A percentile compares a stretch with the other conserved stretches of the same genome.
Evolutionary conservation across 306 rosid genomes (phyloP).

Genomic region (Sesbania bispinosa): DNA sequence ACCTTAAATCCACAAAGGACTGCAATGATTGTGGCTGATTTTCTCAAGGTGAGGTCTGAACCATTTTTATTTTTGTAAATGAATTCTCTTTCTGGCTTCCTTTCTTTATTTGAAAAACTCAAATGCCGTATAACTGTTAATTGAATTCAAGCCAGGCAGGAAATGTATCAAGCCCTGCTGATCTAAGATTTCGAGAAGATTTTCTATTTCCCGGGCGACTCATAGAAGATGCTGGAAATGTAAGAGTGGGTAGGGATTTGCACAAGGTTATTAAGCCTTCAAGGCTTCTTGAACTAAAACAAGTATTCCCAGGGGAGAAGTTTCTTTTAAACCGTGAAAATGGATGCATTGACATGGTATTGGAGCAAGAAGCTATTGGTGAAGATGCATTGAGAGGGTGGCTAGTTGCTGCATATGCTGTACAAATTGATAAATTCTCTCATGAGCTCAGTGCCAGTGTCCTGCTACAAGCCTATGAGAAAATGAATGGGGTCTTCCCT

Average conservation of each 20-base stretch:
- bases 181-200: slow-evolving; percentile 77
- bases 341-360: slow-evolving; percentile 65
- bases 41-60: slow-evolving; percentile 50
- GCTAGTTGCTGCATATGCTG: slow-evolving; percentile 78
- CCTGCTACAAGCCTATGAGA: slow-evolving; percentile 59
- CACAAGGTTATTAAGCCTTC: slow-evolving; percentile 68
- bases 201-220: slow-evolving; percentile 66
- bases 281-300: slow-evolving; percentile 48
- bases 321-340: slow-evolving; percentile 49
- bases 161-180: slow-evolving; percentile 70
- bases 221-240: slow-evolving; percentile 77
- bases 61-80: background rate
- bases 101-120: background rate
- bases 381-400: slow-evolving; percentile 91
- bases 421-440: slow-evolving; percentile 38
- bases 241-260: slow-evolving; percentile 68
- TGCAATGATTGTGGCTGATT: slow-evolving; percentile 82
- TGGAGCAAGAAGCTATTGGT: slow-evolving; percentile 67
- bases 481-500: slow-evolving; percentile 56
- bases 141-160: slow-evolving; percentile 45
- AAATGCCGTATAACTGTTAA: slow-evolving; percentile 14
- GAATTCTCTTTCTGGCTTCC: background rate
- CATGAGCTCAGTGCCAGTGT: slow-evolving; percentile 30
- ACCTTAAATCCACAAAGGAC: slow-evolving; percentile 90
- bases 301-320: slow-evolving; percentile 66